Evolutionary conservation across 805 yeast genomes (phyloP), one percentile per base, ranked within the genome.

Genomic region (Sungouiella thailandica): DNA sequence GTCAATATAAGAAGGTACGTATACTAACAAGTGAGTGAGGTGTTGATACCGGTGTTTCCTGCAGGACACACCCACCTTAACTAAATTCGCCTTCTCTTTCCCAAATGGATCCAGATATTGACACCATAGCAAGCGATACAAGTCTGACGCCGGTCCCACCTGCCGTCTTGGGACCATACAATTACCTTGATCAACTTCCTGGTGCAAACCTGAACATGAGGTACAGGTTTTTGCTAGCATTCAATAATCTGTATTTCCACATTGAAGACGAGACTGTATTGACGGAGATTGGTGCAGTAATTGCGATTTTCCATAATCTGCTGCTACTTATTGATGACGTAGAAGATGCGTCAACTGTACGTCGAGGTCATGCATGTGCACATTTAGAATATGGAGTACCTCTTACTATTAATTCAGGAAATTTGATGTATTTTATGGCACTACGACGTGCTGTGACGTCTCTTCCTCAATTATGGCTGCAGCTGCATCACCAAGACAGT

Each of bases 311-410:
- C 34, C 69, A 63, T 36, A 59, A 59, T 20, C 52, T 62, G 8
- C 57, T 63, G 4, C 50, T 62, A 17, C 49, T 61, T 8, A 76
- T 89, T 25, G 97, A 89, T 56, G 97, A 89, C 50, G 83, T 89
- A 17, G 97, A 89, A 52, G 97, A 89, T 54, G 65, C 59, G 25
- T 82, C 95, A 0, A 60, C 58, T 14, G 60, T 77, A 28, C 66
- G 97, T 44, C 57, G 97, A 25, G 96, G 96, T 1, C 57, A 65
- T 23, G 87, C 88, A 1, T 78, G 85, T 4, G 84, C 96, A 0
- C 96, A 89, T 55, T 57, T 74, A 31, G 68, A 81, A 12, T 89
- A 62, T 53, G 97, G 97, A 0, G 56, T 70, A 0, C 87, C 96
- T 0, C 74, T 76, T 49, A 83, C 96, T 3, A 76, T 90, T 35